Conservation (phyloP, 2,329 filamentous ascomycete species). For the Aspergillus caelatus region DNA sequence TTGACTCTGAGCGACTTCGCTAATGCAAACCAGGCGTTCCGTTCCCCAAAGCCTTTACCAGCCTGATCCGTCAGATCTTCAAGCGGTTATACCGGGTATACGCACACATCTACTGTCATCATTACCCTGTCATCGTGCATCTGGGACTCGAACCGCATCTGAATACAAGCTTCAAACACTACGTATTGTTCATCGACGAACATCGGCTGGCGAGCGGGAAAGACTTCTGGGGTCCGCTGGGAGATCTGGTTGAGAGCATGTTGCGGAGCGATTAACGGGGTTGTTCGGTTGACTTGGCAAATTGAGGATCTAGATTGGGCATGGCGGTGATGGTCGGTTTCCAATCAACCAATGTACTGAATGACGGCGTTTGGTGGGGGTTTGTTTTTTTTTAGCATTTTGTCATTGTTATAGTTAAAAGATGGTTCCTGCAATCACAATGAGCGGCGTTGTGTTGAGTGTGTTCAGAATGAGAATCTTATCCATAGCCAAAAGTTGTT, state of each 20-base stretch:
- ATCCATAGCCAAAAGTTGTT: not conserved
- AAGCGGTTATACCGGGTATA: slow-evolving; percentile 99
- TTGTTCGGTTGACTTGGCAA: not conserved
- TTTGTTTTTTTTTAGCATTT: slow-evolving; percentile 14
- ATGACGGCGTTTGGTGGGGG: slow-evolving; percentile 19
- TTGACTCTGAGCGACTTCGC: not conserved
- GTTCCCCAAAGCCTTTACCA: slow-evolving; percentile 89
- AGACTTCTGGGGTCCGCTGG: slow-evolving; percentile 95
- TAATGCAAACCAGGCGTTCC: slow-evolving; percentile 67
- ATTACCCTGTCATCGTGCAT: slow-evolving; percentile 95
- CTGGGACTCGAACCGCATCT: slow-evolving; percentile 94
- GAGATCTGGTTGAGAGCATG: slow-evolving; percentile 97
- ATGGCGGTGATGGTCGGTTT: not conserved
- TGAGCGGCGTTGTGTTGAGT: slow-evolving; percentile 6
- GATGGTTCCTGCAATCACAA: not conserved
- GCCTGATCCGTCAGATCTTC: slow-evolving; percentile 91
- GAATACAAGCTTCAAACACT: slow-evolving; percentile 99
- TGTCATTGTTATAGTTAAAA: slow-evolving; percentile 4
- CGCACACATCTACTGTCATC: slow-evolving; percentile 99
- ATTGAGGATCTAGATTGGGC: not conserved
- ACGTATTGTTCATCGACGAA: slow-evolving; percentile 97
- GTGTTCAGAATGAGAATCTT: not conserved
- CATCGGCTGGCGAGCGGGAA: slow-evolving; percentile 88
- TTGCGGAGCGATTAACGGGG: slow-evolving; percentile 75
- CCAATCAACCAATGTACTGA: slow-evolving; percentile 8